phyloP scores from a whole-genome alignment of 2,329 filamentous ascomycete genomes.

The Cladophialophora exuberans region DNA sequence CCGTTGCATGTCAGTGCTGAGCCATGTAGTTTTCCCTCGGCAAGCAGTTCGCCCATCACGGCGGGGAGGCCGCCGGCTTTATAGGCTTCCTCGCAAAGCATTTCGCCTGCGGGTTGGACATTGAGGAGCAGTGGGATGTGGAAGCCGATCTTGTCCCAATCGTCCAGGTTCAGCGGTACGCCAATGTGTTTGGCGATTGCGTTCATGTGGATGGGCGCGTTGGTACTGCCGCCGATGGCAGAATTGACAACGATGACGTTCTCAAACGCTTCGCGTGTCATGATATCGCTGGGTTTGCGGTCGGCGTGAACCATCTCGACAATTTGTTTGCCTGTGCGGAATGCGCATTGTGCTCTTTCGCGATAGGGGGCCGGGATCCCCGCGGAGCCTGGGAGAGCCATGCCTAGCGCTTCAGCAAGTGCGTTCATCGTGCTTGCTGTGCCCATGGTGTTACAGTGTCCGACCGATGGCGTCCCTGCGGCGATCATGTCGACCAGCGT shows the following conservation, averaged over 20 bases:
- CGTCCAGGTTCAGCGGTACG: slow-evolving; percentile 54
- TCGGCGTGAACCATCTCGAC: slow-evolving; percentile 56
- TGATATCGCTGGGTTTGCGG: slow-evolving; percentile 57
- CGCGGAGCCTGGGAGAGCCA: slow-evolving; percentile 56
- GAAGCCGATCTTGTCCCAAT: slow-evolving; percentile 58
- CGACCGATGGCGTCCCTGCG: slow-evolving; percentile 50
- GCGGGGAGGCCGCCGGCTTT: slow-evolving; percentile 58
- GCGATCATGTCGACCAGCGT: slow-evolving; percentile 52
- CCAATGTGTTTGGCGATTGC: slow-evolving; percentile 60
- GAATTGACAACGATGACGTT: slow-evolving; percentile 60
- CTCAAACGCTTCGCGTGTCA: slow-evolving; percentile 60
- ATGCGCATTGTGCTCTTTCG: slow-evolving; percentile 52
- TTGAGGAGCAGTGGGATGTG: slow-evolving; percentile 57
- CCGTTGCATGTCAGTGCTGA: slow-evolving; percentile 53
- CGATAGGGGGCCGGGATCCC: slow-evolving; percentile 57
- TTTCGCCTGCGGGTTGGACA: slow-evolving; percentile 59
- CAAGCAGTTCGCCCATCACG: slow-evolving; percentile 57
- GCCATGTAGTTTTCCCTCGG: slow-evolving; percentile 51
- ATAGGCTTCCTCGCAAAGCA: slow-evolving; percentile 58
- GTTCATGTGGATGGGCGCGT: slow-evolving; percentile 60
- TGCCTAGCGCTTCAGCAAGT: slow-evolving; percentile 56
- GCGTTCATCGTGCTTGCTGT: slow-evolving; percentile 59
- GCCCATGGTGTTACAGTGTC: slow-evolving; percentile 59
- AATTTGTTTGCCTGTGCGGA: slow-evolving; percentile 53
- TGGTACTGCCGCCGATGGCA: slow-evolving; percentile 61